A percentile compares a stretch with the other conserved stretches of the same genome.
Conservation (phyloP, 257 asterid genomes). For the Phtheirospermum japonicum region DNA sequence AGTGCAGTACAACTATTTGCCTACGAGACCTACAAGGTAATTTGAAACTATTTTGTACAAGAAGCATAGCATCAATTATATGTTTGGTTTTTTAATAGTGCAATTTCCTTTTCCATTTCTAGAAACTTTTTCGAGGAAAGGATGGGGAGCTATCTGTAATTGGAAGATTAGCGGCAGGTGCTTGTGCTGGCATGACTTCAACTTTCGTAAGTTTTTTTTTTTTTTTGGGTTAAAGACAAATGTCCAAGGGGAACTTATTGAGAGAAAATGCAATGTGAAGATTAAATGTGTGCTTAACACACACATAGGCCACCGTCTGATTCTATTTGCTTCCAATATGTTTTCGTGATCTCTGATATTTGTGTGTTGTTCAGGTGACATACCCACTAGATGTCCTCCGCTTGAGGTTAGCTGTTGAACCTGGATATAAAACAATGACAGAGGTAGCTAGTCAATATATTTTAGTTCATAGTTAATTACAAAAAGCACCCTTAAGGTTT, state of each 20-base stretch:
- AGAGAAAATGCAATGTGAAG: not conserved
- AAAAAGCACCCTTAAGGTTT: not conserved
- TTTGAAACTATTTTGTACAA: slow-evolving; percentile 20
- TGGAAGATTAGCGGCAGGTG: slow-evolving; percentile 94
- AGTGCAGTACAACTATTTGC: slow-evolving; percentile 89
- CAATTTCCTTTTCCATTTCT: slow-evolving; percentile 24
- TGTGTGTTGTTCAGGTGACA: slow-evolving; percentile 50
- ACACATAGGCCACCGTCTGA: not conserved
- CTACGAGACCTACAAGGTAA: slow-evolving; percentile 86
- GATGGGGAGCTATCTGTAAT: slow-evolving; percentile 67
- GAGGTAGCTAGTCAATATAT: slow-evolving; percentile 41
- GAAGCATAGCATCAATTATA: slow-evolving; percentile 5
- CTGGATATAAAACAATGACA: slow-evolving; percentile 71
- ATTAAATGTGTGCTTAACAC: slow-evolving; percentile 6
- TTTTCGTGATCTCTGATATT: slow-evolving; percentile 19
- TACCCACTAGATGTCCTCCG: slow-evolving; percentile 80
- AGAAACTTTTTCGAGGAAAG: slow-evolving; percentile 63
- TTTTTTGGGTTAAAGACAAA: not conserved
- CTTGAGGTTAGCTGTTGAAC: slow-evolving; percentile 75
- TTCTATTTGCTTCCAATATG: slow-evolving; percentile 6
- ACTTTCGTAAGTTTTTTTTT: slow-evolving; percentile 68
- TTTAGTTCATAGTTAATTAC: not conserved
- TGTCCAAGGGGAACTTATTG: not conserved
- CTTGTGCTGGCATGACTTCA: slow-evolving; percentile 99
- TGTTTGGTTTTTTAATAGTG: not conserved